These are phyloP conservation scores for Blastobotrys attinorum DNA, from an alignment of 805 yeast genomes.

Conservation along the genomic window DNA sequence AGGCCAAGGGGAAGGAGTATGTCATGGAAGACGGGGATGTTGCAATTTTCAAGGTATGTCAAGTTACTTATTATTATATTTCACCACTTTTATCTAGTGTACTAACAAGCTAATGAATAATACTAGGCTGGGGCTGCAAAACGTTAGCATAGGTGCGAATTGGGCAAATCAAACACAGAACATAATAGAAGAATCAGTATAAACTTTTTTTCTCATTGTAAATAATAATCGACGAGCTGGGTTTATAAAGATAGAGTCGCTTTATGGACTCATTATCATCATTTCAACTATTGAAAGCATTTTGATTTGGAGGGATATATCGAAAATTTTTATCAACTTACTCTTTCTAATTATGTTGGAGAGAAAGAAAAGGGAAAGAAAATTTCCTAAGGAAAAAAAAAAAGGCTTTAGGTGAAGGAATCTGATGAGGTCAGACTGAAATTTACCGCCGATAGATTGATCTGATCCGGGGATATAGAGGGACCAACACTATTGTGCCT, in stretches of 20 bases:
- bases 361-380: neutral
- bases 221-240: conserved; percentile 14
- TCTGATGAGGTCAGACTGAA: no score
- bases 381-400: no score
- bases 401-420: no score
- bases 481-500: no score
- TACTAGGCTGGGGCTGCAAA: neutral
- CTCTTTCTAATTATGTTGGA: neutral
- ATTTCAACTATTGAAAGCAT: conserved; percentile 7
- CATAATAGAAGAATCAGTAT: conserved; percentile 10
- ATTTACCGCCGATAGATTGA: no score
- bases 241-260: conserved; percentile 13
- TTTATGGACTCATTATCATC: conserved; percentile 12
- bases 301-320: neutral
- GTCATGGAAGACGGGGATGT: conserved; percentile 81
- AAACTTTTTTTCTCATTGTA: conserved; percentile 11
- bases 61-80: no score
- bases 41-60: conserved; percentile 49
- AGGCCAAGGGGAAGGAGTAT: conserved; percentile 69
- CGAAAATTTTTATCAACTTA: no score
- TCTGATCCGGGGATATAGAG: no score
- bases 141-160: neutral
- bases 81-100: neutral
- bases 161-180: neutral
- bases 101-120: neutral